Evolutionary conservation across 805 yeast species (phyloP), one percentile per base, ranked within the genome.

Genomic region (Suhomyces sp.): DNA sequence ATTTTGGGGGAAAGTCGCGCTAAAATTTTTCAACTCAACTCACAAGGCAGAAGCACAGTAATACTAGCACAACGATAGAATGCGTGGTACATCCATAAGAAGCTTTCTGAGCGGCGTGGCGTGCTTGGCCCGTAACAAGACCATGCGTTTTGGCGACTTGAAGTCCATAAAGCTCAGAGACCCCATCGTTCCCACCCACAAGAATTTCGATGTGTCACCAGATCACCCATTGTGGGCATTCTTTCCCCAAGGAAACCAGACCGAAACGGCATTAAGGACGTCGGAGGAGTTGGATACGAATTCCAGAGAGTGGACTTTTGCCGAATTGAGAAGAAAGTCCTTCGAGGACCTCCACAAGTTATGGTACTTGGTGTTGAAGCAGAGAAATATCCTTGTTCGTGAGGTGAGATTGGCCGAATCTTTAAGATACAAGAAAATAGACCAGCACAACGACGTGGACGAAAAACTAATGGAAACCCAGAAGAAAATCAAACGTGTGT

Each of bases 171-270:
- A 76, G 57, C 78, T 92, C 58, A 81, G 93, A 51, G 81, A 87
- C 10, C 98, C 98, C 13, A 87, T 94, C 59, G 81, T 89, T 12
- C 98, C 99, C 13, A 81, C 94, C 1, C 85, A 81, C 50, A 76
- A 79, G 57, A 89, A 89, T 68, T 78, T 92, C 51, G 78, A 78
- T 54, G 88, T 88, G 33, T 80, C 84, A 12, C 93, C 87, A 5
- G 88, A 87, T 67, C 99, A 94, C 71, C 99, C 98, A 29, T 77
- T 94, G 57, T 94, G 97, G 97, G 92, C 88, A 62, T 94, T 94
- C 68, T 94, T 93, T 74, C 69, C 72, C 10, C 66, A 65, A 4
- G 79, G 77, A 4, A 66, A 67, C 57, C 80, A 88, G 40, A 77
- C 84, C 53, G 76, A 79, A 61, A 52, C 60, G 7, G 83, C 85